Evolutionary conservation across 352 stramenopile species (phyloP), one percentile per base, ranked within the genome.

Genomic region (Phytopythium helicoides): DNA sequence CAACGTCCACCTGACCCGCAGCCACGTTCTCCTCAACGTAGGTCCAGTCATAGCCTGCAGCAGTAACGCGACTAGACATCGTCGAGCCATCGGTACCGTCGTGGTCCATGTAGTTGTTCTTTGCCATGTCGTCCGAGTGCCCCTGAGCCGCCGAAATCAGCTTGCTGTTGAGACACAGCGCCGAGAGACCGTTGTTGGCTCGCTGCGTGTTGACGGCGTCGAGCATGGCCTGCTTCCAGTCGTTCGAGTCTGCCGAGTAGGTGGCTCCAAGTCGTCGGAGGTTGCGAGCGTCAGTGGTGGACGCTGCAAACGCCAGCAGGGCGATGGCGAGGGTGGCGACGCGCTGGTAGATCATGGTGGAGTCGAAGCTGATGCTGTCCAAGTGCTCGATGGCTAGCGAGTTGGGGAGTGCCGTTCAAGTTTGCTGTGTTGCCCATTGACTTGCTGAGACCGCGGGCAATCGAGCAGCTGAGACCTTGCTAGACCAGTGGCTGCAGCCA

Each of bases 171-270:
- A 50, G 63, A 35, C 74, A 81, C 1, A 81, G 56, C 1, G 62
- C 46, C 10, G 58, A 12, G 16, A 82, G 51, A 1, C 65, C 64
- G 1, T 36, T 14, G 15, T 75, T 66, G 18, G 58, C 51, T 21
- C 75, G 75, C 51, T 83, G 64, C 18, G 61, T 62, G 60, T 85
- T 87, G 25, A 82, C 70, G 5, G 72, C 70, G 3, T 62, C 56
- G n/a, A 86, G 73, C 73, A 87, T 71, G 16, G 45, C 18, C 45
- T 51, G 45, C 45, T 40, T 26, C 45, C 45, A 51, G 45, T 48
- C 41, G 15, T 9, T n/a, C 26, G 45, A 51, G 45, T 51, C 45
- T 1, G 45, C 19, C 3, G 45, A 51, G 45, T 51, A 51, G 26
- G 45, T 52, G 26, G 31, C 31, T 8, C 28, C 28, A 12, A 39